These are phyloP conservation scores for Leccinellum albellum DNA, from an alignment of 768 basidiomycete genomes.

Conservation along the genomic window DNA sequence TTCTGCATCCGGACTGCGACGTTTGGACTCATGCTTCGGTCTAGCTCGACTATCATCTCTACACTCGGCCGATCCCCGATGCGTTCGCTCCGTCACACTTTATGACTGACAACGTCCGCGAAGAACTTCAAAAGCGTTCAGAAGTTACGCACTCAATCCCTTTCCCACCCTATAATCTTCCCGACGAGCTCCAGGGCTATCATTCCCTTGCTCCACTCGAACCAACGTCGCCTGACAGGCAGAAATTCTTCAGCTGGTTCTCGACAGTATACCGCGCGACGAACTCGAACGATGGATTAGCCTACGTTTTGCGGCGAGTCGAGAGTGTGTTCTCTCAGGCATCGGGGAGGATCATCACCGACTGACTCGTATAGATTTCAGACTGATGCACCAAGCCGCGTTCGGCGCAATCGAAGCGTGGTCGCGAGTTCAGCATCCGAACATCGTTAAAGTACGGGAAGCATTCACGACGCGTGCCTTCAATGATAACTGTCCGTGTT, in stretches of 20 bases:
- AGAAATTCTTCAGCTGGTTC: slow-evolving; percentile 77
- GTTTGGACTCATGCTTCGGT: not conserved
- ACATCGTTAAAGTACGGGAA: slow-evolving; percentile 77
- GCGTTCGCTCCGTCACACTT: slow-evolving; percentile 66
- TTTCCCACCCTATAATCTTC: slow-evolving; percentile 53
- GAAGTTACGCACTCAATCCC: slow-evolving; percentile 39
- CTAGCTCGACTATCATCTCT: slow-evolving; percentile 91
- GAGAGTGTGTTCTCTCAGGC: slow-evolving; percentile 57
- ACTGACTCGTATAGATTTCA: slow-evolving; percentile 57
- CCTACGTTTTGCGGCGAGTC: slow-evolving; percentile 77
- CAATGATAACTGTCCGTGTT: slow-evolving; percentile 76
- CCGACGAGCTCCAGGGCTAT: slow-evolving; percentile 87
- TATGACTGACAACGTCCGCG: slow-evolving; percentile 74
- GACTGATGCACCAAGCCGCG: slow-evolving; percentile 75
- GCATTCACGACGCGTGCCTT: slow-evolving; percentile 95
- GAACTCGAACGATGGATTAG: slow-evolving; percentile 67
- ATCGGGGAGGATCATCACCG: not conserved
- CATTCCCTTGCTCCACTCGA: slow-evolving; percentile 85
- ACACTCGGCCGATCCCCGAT: slow-evolving; percentile 66
- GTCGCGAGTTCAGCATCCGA: slow-evolving; percentile 81
- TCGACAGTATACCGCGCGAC: slow-evolving; percentile 83
- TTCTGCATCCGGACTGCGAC: not conserved
- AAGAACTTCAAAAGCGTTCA: slow-evolving; percentile 50
- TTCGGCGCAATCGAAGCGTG: slow-evolving; percentile 83
- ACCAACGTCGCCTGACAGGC: slow-evolving; percentile 49